Conservation (phyloP, 371 early-diverging fungal genomes). For the Coemansia linderi region DNA sequence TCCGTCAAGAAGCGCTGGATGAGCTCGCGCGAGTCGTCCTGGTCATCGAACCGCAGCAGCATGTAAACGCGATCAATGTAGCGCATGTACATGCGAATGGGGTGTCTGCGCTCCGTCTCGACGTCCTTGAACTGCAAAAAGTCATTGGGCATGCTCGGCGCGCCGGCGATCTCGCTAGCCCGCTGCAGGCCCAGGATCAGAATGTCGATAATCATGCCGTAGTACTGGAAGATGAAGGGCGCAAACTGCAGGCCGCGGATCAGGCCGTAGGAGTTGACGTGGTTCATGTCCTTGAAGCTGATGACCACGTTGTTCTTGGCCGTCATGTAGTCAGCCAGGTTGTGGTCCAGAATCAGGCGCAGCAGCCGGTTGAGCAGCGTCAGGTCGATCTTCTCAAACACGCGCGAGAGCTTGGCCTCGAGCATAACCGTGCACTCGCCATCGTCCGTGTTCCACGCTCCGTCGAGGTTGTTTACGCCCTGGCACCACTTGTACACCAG, state of each 20-base stretch:
- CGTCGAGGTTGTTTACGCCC: conserved; percentile 94
- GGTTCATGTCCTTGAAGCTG: conserved; percentile 99
- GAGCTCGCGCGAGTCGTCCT: conserved; percentile 87
- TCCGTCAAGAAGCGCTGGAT: conserved; percentile 96
- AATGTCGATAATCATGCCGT: conserved; percentile 94
- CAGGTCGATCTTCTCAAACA: conserved; percentile 97
- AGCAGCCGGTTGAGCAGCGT: conserved; percentile 94
- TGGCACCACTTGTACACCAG: conserved; percentile 98
- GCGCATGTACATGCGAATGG: conserved; percentile 94
- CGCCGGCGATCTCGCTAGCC: conserved; percentile 96
- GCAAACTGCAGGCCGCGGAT: conserved; percentile 98
- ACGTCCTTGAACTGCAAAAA: conserved; percentile 95
- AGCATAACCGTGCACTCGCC: conserved; percentile 95
- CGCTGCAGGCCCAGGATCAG: conserved; percentile 94
- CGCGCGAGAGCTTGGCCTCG: conserved; percentile 87
- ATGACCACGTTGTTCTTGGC: conserved; percentile 97
- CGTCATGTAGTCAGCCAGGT: conserved; percentile 98
- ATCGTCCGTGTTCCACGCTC: conserved; percentile 90
- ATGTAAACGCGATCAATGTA: conserved; percentile 94
- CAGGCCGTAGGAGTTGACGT: conserved; percentile 95
- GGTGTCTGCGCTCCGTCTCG: conserved; percentile 91
- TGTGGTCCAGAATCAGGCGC: conserved; percentile 95
- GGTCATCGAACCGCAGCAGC: conserved; percentile 90
- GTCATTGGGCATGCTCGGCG: conserved; percentile 91
- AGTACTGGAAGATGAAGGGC: conserved; percentile 97